Evolutionary conservation across 1,139 yeast genomes (phyloP).

Genomic region (Tardiomyces digboiensis): DNA sequence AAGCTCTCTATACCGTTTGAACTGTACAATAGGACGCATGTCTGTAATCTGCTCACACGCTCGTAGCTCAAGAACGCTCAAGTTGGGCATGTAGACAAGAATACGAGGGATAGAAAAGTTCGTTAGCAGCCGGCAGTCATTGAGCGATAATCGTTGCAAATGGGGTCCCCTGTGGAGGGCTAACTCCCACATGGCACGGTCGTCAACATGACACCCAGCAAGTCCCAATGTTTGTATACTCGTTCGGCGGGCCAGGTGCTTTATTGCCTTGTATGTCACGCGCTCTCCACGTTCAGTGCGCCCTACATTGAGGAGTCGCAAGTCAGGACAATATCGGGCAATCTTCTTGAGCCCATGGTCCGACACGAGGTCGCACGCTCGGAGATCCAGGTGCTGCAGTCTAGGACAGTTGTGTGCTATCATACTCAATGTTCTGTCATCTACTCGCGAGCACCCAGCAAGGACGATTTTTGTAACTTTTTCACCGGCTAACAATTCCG

Average conservation of each 20-base stretch:
- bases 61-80: constrained; percentile 73
- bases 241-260: constrained; percentile 45
- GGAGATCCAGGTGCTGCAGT: constrained; percentile 56
- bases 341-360: constrained; percentile 67
- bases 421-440: constrained; percentile 46
- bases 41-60: constrained; percentile 49
- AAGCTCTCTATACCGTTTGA: constrained; percentile 51
- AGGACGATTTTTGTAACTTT: constrained; percentile 50
- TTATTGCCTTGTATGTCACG: constrained; percentile 63
- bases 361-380: constrained; percentile 76
- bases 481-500: constrained; percentile 32
- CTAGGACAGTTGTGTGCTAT: constrained; percentile 50
- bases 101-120: constrained; percentile 60
- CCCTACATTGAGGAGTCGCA: constrained; percentile 63
- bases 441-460: constrained; percentile 60
- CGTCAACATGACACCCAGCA: constrained; percentile 81
- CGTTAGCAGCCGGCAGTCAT: constrained; percentile 60
- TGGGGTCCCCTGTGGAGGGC: constrained; percentile 48
- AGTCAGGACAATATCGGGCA: constrained; percentile 47
- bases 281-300: constrained; percentile 60
- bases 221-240: constrained; percentile 65
- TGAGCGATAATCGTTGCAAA: constrained; percentile 63
- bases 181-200: constrained; percentile 71
- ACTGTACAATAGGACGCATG: constrained; percentile 55
- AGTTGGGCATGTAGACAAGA: constrained; percentile 45